A percentile compares a stretch with the other conserved stretches of the same genome.
Evolutionary conservation across 2,329 filamentous ascomycete species (phyloP).

Genomic region (Aspergillus sojae): DNA sequence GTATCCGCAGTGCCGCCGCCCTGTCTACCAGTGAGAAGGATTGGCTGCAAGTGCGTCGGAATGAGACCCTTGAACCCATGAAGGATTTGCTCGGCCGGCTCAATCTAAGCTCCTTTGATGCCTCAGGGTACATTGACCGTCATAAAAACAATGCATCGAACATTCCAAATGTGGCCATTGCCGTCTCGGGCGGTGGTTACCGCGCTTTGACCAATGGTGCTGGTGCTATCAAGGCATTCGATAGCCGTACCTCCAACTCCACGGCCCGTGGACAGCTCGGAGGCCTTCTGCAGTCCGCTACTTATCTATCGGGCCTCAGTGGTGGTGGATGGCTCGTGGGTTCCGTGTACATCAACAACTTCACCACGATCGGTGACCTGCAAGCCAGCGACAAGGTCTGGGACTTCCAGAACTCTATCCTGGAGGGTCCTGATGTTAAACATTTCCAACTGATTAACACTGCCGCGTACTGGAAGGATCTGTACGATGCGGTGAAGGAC

Average conservation of each 20-base stretch:
- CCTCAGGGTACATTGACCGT: slow-evolving; percentile 66
- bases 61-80: slow-evolving; percentile 75
- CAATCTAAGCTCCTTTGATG: slow-evolving; percentile 72
- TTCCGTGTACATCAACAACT: slow-evolving; percentile 78
- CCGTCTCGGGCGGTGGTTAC: slow-evolving; percentile 82
- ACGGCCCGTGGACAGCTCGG: slow-evolving; percentile 70
- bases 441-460: slow-evolving; percentile 49
- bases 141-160: slow-evolving; percentile 57
- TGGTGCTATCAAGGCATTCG: slow-evolving; percentile 77
- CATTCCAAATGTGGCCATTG: slow-evolving; percentile 72
- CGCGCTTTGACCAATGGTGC: slow-evolving; percentile 83
- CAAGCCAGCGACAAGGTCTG: slow-evolving; percentile 50
- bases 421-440: slow-evolving; percentile 56
- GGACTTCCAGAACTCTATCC: slow-evolving; percentile 65
- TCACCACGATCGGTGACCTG: slow-evolving; percentile 60
- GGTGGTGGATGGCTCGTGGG: slow-evolving; percentile 84
- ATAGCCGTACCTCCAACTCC: slow-evolving; percentile 67
- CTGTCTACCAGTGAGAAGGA: slow-evolving; percentile 70
- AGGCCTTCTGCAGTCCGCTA: slow-evolving; percentile 77
- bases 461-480: slow-evolving; percentile 63
- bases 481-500: slow-evolving; percentile 59
- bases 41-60: slow-evolving; percentile 74
- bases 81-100: slow-evolving; percentile 69
- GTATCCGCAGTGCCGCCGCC: slow-evolving; percentile 63
- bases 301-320: slow-evolving; percentile 78